These are phyloP conservation scores for Cyberlindnera veronae DNA, from an alignment of 805 yeast species.

Conservation along the genomic window DNA sequence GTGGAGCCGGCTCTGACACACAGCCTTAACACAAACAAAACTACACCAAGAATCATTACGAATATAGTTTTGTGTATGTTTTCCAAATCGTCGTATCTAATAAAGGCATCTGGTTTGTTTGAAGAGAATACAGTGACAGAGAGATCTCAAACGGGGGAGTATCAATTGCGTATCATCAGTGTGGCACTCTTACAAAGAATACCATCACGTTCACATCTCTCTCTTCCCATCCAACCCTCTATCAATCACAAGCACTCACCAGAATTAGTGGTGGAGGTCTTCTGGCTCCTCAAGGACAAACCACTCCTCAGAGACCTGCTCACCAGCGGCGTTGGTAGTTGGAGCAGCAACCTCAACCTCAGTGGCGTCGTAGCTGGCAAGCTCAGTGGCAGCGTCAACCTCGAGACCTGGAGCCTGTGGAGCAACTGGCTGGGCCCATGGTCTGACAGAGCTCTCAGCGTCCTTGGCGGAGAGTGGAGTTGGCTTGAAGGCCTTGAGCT, in stretches of 20 bases:
- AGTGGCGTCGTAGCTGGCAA: slow-evolving; percentile 63
- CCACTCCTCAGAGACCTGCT: slow-evolving; percentile 60
- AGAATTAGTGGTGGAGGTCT: slow-evolving; percentile 38
- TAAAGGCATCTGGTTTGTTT: not conserved
- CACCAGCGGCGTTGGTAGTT: slow-evolving; percentile 36
- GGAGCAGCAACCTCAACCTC: slow-evolving; percentile 64
- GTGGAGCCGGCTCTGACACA: too few relatives aligned
- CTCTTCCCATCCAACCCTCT: not conserved
- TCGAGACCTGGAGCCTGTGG: slow-evolving; percentile 75
- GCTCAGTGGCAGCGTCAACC: slow-evolving; percentile 59
- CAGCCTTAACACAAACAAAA: not conserved
- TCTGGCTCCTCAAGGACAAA: slow-evolving; percentile 72
- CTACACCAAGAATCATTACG: not conserved
- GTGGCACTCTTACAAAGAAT: not conserved
- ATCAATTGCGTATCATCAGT: not conserved
- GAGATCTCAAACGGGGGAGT: too few relatives aligned
- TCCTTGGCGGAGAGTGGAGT: slow-evolving; percentile 68
- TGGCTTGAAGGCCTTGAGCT: slow-evolving; percentile 87
- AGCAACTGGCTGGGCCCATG: slow-evolving; percentile 78
- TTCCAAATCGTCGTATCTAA: slow-evolving; percentile 10
- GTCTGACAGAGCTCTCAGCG: slow-evolving; percentile 73
- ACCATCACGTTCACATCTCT: not conserved
- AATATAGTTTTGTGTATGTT: not conserved
- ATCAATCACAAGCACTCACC: not conserved
- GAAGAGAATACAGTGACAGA: too few relatives aligned